These are phyloP conservation scores for Cladosporium velox DNA, from an alignment of 2,329 filamentous ascomycete genomes.

Conservation along the genomic window DNA sequence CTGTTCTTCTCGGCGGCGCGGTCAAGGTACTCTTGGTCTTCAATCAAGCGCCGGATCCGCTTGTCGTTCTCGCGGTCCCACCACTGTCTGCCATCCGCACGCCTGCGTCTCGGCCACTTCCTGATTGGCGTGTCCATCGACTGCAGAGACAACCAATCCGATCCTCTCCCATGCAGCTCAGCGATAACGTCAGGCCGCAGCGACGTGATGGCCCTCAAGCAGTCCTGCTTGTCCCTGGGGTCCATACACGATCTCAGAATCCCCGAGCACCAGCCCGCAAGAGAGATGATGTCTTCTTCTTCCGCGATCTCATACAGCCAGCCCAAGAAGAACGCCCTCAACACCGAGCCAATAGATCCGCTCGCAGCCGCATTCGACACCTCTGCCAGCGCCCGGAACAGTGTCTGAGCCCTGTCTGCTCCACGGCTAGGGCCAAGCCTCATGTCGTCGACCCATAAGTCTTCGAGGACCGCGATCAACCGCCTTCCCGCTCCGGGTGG, in stretches of 20 bases:
- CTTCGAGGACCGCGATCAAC: neutral
- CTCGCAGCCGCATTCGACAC: constrained; percentile 1
- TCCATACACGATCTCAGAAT: constrained; percentile 10
- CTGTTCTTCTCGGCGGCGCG: neutral
- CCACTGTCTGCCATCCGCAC: constrained; percentile 4
- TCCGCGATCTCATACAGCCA: constrained; percentile 13
- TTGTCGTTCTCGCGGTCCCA: constrained; percentile 13
- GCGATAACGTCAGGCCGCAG: constrained; percentile 6
- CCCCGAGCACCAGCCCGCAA: constrained; percentile 14
- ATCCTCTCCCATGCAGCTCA: constrained; percentile 8
- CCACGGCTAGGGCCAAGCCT: neutral
- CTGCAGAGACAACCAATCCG: neutral
- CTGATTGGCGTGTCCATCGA: neutral
- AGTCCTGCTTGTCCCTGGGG: constrained; percentile 14
- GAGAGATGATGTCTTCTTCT: neutral
- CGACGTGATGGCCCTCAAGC: neutral
- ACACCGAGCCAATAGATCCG: neutral
- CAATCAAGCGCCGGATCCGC: neutral
- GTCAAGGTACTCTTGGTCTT: constrained; percentile 3
- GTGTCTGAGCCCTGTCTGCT: neutral
- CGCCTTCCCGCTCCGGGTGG: neutral
- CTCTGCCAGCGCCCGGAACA: constrained; percentile 17
- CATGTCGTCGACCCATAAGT: constrained; percentile 5
- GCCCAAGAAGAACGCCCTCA: constrained; percentile 12
- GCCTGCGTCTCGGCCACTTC: constrained; percentile 10